A percentile compares a stretch with the other conserved stretches of the same genome.
Conservation (phyloP, 768 basidiomycete species). For the Lactifluus rugatus region DNA sequence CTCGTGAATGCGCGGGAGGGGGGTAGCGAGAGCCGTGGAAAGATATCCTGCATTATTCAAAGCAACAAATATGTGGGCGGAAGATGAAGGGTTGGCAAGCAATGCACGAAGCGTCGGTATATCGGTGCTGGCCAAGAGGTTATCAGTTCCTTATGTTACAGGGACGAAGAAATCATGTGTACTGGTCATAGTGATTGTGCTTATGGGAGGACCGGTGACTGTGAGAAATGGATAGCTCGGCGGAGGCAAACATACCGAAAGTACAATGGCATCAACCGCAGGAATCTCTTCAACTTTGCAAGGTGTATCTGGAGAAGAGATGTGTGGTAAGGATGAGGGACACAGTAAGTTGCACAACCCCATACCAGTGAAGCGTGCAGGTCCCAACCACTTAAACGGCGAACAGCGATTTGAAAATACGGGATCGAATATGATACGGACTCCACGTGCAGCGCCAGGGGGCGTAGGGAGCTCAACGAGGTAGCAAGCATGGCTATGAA, state of each 20-base stretch:
- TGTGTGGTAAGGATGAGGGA: too few species aligned
- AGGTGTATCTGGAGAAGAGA: slow-evolving; percentile 25
- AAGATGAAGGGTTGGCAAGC: slow-evolving; percentile 15
- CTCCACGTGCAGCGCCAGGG: slow-evolving; percentile 28
- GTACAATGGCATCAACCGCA: slow-evolving; percentile 38
- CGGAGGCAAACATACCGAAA: slow-evolving; percentile 30
- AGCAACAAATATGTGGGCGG: slow-evolving; percentile 37
- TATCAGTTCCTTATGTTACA: neutral
- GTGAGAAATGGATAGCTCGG: neutral
- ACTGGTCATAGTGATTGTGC: slow-evolving; percentile 35
- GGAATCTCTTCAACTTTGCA: slow-evolving; percentile 36
- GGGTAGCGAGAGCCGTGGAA: slow-evolving; percentile 24
- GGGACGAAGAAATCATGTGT: neutral
- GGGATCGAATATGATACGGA: slow-evolving; percentile 32
- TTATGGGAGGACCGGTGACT: neutral
- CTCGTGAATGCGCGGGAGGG: slow-evolving; percentile 29
- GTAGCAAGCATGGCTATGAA: slow-evolving; percentile 30
- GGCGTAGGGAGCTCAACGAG: slow-evolving; percentile 30
- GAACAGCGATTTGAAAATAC: slow-evolving; percentile 30
- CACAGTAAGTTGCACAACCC: neutral
- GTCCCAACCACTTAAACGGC: slow-evolving; percentile 26
- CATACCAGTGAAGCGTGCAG: slow-evolving; percentile 27
- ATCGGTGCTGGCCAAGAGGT: slow-evolving; percentile 25
- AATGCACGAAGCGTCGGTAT: slow-evolving; percentile 27
- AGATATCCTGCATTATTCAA: slow-evolving; percentile 35